These are phyloP conservation scores for Backusella circina DNA, from an alignment of 192 early-diverging fungal species.

Conservation along the genomic window DNA sequence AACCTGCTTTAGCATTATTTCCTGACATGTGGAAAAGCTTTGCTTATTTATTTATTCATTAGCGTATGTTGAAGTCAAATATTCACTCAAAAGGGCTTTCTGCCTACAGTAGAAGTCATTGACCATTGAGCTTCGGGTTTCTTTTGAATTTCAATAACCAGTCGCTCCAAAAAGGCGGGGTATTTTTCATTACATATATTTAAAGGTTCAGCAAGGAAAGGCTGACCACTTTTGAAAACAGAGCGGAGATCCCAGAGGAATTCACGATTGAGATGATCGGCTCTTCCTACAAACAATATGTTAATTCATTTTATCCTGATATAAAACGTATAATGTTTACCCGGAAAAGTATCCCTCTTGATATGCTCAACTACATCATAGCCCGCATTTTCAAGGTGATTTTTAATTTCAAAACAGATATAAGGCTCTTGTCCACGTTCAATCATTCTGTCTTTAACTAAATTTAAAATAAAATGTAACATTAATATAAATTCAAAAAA, in stretches of 20 bases:
- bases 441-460: conserved; percentile 13
- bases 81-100: conserved; percentile 8
- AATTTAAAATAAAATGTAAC: background rate
- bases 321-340: background rate
- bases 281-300: background rate
- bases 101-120: background rate
- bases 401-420: conserved; percentile 1
- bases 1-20: too few relatives aligned
- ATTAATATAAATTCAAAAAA: background rate
- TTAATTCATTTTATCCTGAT: background rate
- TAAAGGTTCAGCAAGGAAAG: conserved; percentile 6
- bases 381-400: background rate
- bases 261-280: conserved; percentile 16
- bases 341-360: background rate
- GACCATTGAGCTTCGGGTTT: conserved; percentile 9
- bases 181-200: conserved; percentile 10
- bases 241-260: conserved; percentile 10
- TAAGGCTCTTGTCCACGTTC: conserved; percentile 22
- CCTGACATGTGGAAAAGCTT: too few relatives aligned
- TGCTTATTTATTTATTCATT: too few relatives aligned
- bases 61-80: too few relatives aligned
- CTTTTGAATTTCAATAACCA: conserved; percentile 9
- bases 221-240: conserved; percentile 17
- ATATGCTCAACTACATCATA: background rate
- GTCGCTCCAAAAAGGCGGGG: conserved; percentile 12